A percentile compares a stretch with the other conserved stretches of the same genome.
phyloP scores from a whole-genome alignment of 805 yeast genomes.

The Candida montana region DNA sequence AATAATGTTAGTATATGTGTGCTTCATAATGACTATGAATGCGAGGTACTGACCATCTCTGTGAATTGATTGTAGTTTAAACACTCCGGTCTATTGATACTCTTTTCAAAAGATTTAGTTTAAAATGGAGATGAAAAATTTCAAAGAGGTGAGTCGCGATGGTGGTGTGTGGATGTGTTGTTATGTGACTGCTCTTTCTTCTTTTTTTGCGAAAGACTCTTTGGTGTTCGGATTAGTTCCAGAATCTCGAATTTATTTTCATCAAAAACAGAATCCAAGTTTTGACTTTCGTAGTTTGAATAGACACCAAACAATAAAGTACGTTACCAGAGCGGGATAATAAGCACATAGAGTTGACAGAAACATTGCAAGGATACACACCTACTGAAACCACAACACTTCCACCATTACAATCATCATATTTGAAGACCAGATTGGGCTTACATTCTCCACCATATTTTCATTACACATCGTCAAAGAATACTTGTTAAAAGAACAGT shows the following conservation, averaged over 20 bases:
- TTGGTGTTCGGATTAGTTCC: conserved; percentile 4
- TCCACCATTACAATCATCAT: too few species aligned
- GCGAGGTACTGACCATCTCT: conserved; percentile 89
- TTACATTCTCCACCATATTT: too few species aligned
- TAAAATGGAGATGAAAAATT: not conserved
- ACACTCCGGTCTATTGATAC: conserved; percentile 89
- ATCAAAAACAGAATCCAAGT: conserved; percentile 7
- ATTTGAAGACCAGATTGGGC: too few species aligned
- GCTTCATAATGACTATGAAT: conserved; percentile 5
- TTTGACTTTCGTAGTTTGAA: not conserved
- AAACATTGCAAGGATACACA: too few species aligned
- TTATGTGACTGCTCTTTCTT: not conserved
- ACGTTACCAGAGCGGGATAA: conserved; percentile 11
- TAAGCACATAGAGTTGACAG: not conserved
- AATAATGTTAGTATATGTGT: conserved; percentile 37
- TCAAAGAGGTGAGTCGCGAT: not conserved
- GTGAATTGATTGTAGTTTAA: conserved; percentile 46
- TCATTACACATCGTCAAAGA: too few species aligned
- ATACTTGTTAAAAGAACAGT: too few species aligned
- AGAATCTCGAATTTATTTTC: conserved; percentile 12
- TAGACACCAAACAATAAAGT: conserved; percentile 19
- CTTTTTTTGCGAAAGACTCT: conserved; percentile 1
- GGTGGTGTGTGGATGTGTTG: conserved; percentile 2
- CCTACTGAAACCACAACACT: too few species aligned
- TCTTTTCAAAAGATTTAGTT: not conserved